Conservation (phyloP, 1,284 basidiomycete species). For the Cryptococcus sp. region DNA sequence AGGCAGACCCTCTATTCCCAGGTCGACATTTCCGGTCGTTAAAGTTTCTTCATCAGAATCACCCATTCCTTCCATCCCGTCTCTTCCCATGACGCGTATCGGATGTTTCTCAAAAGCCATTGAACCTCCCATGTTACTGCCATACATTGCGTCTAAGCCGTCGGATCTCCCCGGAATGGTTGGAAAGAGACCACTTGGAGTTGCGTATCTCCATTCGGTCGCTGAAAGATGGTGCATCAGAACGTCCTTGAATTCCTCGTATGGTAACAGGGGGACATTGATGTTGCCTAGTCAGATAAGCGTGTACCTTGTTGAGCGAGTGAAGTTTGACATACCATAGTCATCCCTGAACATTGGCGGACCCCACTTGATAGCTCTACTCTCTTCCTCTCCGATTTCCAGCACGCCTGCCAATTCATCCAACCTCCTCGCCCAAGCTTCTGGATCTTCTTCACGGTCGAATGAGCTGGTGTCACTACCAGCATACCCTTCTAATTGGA, state of each 20-base stretch:
- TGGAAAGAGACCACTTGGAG: neutral
- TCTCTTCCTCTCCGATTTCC: conserved; percentile 37
- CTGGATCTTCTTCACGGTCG: conserved; percentile 36
- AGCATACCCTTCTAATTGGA: conserved; percentile 8
- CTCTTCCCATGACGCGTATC: conserved; percentile 3
- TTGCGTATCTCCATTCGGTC: conserved; percentile 38
- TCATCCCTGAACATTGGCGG: conserved; percentile 17
- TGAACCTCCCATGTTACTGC: neutral
- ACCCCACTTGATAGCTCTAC: conserved; percentile 34
- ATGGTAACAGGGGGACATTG: conserved; percentile 11
- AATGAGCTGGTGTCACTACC: conserved; percentile 25
- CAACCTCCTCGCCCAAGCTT: conserved; percentile 31
- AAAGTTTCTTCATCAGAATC: neutral
- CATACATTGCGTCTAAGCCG: neutral
- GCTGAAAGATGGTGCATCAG: conserved; percentile 30
- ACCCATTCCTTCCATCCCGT: neutral
- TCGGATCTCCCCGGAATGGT: neutral
- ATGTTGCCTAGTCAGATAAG: neutral
- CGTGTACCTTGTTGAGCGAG: neutral
- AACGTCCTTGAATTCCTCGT: conserved; percentile 25
- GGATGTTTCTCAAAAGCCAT: conserved; percentile 2
- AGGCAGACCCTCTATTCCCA: neutral
- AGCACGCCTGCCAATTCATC: conserved; percentile 40
- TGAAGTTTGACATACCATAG: conserved; percentile 1
- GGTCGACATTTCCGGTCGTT: neutral